These are phyloP conservation scores for Marchantia polymorpha DNA, from an alignment of 225 moss, liverwort and hornwort species.

Conservation along the genomic window DNA sequence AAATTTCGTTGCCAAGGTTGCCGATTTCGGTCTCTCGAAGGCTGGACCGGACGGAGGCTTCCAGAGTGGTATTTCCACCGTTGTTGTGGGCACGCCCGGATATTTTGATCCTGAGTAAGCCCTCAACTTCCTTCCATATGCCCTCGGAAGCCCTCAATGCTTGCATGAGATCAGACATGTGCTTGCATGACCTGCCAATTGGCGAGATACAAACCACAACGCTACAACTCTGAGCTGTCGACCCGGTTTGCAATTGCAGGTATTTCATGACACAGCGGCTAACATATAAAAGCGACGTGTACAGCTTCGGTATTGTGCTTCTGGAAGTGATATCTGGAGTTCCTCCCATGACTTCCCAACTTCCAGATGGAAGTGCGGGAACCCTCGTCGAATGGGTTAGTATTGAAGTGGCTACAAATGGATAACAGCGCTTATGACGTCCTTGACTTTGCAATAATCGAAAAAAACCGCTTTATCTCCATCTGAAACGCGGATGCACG, in stretches of 20 bases:
- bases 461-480: too few relatives aligned
- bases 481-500: too few relatives aligned
- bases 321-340: slow-evolving; percentile 19
- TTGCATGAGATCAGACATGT: neutral
- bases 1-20: slow-evolving; percentile 60
- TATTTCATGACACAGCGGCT: slow-evolving; percentile 22
- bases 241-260: slow-evolving; percentile 8
- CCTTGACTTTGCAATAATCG: too few relatives aligned
- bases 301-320: slow-evolving; percentile 27
- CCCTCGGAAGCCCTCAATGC: neutral
- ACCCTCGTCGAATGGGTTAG: slow-evolving; percentile 32
- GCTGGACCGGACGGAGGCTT: slow-evolving; percentile 56
- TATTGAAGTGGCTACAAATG: too few relatives aligned
- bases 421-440: too few relatives aligned
- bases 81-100: slow-evolving; percentile 77
- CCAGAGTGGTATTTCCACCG: slow-evolving; percentile 64
- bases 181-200: neutral
- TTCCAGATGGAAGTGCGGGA: slow-evolving; percentile 14
- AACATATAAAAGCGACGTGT: slow-evolving; percentile 27
- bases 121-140: neutral
- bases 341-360: slow-evolving; percentile 1
- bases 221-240: neutral
- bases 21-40: slow-evolving; percentile 68
- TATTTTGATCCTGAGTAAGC: slow-evolving; percentile 84
- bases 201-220: neutral